Percentiles rank a stretch among this genome's conserved stretches.
phyloP scores from a whole-genome alignment of 352 stramenopile genomes.

The Phytophthora palmivora region DNA sequence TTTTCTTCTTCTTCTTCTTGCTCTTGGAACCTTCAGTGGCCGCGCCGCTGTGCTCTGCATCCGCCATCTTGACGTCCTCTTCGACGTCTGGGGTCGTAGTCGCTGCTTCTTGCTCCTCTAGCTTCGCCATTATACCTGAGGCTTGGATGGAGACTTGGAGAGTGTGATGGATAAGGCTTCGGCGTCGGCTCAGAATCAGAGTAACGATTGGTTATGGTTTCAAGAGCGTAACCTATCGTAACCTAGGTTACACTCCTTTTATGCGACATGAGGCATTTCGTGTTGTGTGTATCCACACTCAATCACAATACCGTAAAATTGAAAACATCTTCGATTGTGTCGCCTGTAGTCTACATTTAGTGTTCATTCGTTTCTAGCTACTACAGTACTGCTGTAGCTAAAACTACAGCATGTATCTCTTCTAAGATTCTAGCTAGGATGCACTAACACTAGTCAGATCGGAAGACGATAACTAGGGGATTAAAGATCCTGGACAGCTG shows the following conservation, averaged over 20 bases:
- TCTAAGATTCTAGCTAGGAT: no score
- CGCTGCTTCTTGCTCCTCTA: slow-evolving; percentile 28
- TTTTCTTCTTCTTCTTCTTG: slow-evolving; percentile 85
- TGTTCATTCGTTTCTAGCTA: no score
- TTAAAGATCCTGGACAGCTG: no score
- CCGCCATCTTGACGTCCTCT: slow-evolving; percentile 25
- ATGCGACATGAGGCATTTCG: no score
- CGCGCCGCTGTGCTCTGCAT: slow-evolving; percentile 22
- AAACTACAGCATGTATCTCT: no score
- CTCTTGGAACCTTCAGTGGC: slow-evolving; percentile 12
- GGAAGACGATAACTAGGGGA: no score
- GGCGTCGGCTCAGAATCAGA: not conserved
- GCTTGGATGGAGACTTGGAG: slow-evolving; percentile 14
- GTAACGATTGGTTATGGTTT: slow-evolving; percentile 24
- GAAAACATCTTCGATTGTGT: no score
- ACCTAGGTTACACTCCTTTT: slow-evolving; percentile 3
- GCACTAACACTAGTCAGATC: no score
- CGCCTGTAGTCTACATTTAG: no score
- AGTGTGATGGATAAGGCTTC: slow-evolving; percentile 16
- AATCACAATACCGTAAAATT: no score
- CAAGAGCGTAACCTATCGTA: slow-evolving; percentile 11
- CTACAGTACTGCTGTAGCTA: no score
- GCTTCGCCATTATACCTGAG: slow-evolving; percentile 27
- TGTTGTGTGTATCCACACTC: no score
- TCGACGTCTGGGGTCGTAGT: slow-evolving; percentile 3